Base-by-base conservation (phyloP, 176 grass and related monocot species). In the Oryza australiensis region DNA sequence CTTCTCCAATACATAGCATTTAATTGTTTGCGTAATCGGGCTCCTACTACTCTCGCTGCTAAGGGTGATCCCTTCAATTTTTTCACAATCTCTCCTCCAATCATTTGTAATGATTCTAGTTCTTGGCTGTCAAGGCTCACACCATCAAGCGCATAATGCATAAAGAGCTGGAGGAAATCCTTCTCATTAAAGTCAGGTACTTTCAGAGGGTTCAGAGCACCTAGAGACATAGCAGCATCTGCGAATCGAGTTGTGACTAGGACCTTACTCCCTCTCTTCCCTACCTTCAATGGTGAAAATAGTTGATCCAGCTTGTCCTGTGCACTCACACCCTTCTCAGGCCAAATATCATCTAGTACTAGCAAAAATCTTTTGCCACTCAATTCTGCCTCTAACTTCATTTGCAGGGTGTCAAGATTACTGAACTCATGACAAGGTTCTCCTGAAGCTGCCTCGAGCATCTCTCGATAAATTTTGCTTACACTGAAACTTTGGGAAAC, bases 11-110 rank as follows among this genome's bases (percentile, higher is more conserved):
- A 64, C 1, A 7, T 0, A 2, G 46, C 11, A 12, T 86, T 16
- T 29, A 15, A 26, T 0, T n/a, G 64, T 66, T 4, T 34, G 0
- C 64, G 1, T 12, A 90, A 30, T 0, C 16, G 70, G n/a, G 62
- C 22, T 3, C 28, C 70, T 2, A 82, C 82, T 20, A 40, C 8
- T 33, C 10, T 76, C 53, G 82, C 87, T 7, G 76, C 75, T 30
- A 85, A 64, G 4, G 87, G 87, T 12, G 84, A 90, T 22, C 37
- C 16, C 2, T 40, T n/a, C 1, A 83, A 3, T 15, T 83, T 90
- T 29, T 18, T 14, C 37, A 38, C 9, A 38, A 38, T 38, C 37
- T 38, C 37, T 38, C 9, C 37, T 1, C 83, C 78, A 5, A 78
- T 78, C 2, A 0, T 23, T 0, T 11, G 4, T 26, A 82, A 46